These are phyloP conservation scores for Sonneratia alba DNA, from an alignment of 345 rosid genomes.

Conservation along the genomic window DNA sequence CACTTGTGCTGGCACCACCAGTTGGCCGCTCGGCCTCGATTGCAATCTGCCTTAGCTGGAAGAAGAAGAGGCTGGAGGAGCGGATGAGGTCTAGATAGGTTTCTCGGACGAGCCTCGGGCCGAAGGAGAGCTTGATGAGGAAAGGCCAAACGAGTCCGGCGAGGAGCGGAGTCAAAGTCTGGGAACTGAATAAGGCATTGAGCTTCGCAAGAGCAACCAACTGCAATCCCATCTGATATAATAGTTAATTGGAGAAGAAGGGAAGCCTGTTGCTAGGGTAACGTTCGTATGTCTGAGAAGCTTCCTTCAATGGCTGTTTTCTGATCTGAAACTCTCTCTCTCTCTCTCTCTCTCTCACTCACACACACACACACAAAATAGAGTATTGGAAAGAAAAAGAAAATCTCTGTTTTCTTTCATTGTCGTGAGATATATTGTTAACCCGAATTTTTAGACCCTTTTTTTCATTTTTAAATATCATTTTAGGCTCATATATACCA, in stretches of 20 bases:
- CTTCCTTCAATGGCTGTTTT: constrained; percentile 1
- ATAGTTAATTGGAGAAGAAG: background rate
- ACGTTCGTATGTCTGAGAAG: background rate
- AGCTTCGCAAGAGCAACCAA: constrained; percentile 2
- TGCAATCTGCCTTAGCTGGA: constrained; percentile 12
- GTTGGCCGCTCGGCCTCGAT: background rate
- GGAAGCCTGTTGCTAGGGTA: background rate
- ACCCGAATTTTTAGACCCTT: no score
- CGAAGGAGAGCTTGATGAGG: constrained; percentile 13
- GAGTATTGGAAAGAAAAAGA: no score
- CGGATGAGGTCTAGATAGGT: background rate
- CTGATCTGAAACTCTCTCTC: background rate
- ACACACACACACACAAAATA: no score
- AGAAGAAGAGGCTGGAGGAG: constrained; percentile 8
- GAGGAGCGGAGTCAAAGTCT: constrained; percentile 5
- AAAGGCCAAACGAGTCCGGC: constrained; percentile 14
- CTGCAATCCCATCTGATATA: constrained; percentile 7
- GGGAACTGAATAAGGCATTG: constrained; percentile 2
- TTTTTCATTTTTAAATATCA: no score
- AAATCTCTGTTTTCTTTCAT: no score
- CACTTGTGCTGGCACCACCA: background rate
- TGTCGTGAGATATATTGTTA: no score
- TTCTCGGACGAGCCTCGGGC: background rate
- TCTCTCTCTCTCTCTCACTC: background rate
- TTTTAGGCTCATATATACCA: no score